Evolutionary conservation across 2,329 filamentous ascomycete species (phyloP).

Genomic region (Macrophomina tecta): DNA sequence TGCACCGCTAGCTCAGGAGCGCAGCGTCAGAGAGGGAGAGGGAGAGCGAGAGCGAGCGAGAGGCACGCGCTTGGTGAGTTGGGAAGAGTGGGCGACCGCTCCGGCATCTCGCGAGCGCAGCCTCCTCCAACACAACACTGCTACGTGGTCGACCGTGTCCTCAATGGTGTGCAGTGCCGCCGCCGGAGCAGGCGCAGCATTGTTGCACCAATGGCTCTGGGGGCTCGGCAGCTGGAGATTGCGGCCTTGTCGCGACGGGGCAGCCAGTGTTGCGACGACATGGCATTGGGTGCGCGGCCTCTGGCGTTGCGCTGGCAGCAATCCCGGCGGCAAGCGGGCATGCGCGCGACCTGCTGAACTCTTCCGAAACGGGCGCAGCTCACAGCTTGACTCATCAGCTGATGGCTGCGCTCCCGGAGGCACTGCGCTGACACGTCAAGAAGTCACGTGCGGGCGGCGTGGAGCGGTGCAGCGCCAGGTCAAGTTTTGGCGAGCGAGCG

Average conservation of each 20-base stretch:
- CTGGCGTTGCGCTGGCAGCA: conserved; percentile 16
- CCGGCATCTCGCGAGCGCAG: neutral
- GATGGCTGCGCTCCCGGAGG: neutral
- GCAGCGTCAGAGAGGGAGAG: neutral
- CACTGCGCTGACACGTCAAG: conserved; percentile 13
- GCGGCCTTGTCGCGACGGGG: neutral
- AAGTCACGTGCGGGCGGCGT: neutral
- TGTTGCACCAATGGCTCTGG: conserved; percentile 7
- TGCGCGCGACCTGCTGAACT: neutral
- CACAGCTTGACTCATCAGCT: conserved; percentile 12
- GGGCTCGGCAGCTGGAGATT: neutral
- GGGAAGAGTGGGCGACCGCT: neutral
- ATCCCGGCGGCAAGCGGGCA: neutral
- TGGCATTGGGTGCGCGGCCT: neutral
- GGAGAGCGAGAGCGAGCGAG: too few species aligned
- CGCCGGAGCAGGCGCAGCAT: neutral
- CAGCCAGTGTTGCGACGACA: conserved; percentile 18
- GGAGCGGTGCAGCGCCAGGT: neutral
- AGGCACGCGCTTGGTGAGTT: neutral
- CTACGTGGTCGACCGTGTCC: conserved; percentile 15
- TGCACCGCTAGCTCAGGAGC: neutral
- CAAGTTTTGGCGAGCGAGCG: neutral
- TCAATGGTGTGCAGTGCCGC: conserved; percentile 10
- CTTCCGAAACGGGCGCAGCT: neutral
- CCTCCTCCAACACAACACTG: conserved; percentile 11